phyloP scores from a whole-genome alignment of 768 basidiomycete genomes.

The Hericium erinaceus region DNA sequence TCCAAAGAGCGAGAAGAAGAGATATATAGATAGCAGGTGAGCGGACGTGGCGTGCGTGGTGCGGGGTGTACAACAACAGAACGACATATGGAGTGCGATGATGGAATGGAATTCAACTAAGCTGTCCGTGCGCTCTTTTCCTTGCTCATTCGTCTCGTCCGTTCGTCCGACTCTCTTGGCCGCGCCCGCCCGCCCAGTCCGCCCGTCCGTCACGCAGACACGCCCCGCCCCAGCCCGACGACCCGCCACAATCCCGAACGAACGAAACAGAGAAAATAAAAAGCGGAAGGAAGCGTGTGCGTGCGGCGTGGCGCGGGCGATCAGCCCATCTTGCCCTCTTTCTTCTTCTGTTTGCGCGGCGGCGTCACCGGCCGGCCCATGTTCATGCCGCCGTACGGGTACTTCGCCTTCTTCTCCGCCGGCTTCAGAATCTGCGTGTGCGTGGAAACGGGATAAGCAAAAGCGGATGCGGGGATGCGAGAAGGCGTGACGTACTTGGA shows the following conservation, averaged over 20 bases:
- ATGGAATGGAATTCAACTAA: neutral
- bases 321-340: slow-evolving; percentile 64
- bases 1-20: neutral
- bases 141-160: neutral
- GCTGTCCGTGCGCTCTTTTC: neutral
- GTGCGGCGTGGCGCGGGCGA: neutral
- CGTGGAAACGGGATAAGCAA: neutral
- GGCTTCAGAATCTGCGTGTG: slow-evolving; percentile 84
- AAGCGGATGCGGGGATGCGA: slow-evolving; percentile 1
- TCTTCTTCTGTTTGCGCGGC: slow-evolving; percentile 97
- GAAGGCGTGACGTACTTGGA: slow-evolving; percentile 57
- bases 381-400: slow-evolving; percentile 81
- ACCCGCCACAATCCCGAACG: neutral
- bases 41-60: neutral
- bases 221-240: neutral
- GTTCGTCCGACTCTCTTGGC: neutral
- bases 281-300: neutral
- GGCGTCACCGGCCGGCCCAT: slow-evolving; percentile 88
- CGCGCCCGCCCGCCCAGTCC: neutral
- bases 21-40: neutral
- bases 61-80: neutral
- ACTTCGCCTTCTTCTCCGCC: slow-evolving; percentile 96
- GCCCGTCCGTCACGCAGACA: neutral
- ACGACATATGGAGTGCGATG: neutral
- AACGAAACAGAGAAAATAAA: slow-evolving; percentile 3